Evolutionary conservation across 176 grass and related monocot genomes (phyloP).

Genomic region (Oryza longistaminata): DNA sequence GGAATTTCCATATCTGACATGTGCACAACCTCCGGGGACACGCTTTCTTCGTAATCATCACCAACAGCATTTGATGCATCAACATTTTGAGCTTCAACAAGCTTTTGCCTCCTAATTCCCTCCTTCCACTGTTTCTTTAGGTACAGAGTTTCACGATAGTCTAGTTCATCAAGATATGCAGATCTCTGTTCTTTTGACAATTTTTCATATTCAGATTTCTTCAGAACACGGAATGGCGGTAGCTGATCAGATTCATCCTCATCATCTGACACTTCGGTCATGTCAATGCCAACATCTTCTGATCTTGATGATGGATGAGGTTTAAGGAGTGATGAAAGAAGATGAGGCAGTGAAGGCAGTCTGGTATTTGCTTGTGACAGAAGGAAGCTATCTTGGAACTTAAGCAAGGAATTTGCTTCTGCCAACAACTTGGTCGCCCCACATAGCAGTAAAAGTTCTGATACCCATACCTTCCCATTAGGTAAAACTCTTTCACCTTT

Average conservation of each 20-base stretch:
- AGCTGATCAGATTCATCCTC: slow-evolving; percentile 93
- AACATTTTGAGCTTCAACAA: slow-evolving; percentile 43
- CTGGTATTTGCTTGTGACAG: slow-evolving; percentile 64
- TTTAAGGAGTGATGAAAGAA: slow-evolving; percentile 89
- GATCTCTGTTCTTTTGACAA: slow-evolving; percentile 76
- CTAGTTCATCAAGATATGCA: slow-evolving; percentile 92
- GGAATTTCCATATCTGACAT: slow-evolving; percentile 81
- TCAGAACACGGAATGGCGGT: slow-evolving; percentile 85
- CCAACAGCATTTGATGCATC: background rate
- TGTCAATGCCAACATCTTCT: slow-evolving; percentile 37
- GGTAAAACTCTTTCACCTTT: slow-evolving; percentile 77
- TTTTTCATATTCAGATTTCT: slow-evolving; percentile 65
- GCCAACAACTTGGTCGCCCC: slow-evolving; percentile 75
- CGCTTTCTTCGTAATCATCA: slow-evolving; percentile 59
- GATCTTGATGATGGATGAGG: slow-evolving; percentile 42
- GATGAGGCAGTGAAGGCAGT: slow-evolving; percentile 82
- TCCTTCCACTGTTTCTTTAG: slow-evolving; percentile 89
- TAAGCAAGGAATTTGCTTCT: slow-evolving; percentile 85
- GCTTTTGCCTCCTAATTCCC: slow-evolving; percentile 63
- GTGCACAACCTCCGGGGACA: slow-evolving; percentile 61
- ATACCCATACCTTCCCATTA: slow-evolving; percentile 68
- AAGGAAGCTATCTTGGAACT: slow-evolving; percentile 83
- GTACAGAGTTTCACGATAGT: slow-evolving; percentile 92
- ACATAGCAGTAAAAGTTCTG: slow-evolving; percentile 74
- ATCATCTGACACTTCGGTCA: slow-evolving; percentile 59